A percentile compares a stretch with the other conserved stretches of the same genome.
These are phyloP conservation scores for Fusarium concolor DNA, from an alignment of 2,329 filamentous ascomycete genomes.

Conservation along the genomic window DNA sequence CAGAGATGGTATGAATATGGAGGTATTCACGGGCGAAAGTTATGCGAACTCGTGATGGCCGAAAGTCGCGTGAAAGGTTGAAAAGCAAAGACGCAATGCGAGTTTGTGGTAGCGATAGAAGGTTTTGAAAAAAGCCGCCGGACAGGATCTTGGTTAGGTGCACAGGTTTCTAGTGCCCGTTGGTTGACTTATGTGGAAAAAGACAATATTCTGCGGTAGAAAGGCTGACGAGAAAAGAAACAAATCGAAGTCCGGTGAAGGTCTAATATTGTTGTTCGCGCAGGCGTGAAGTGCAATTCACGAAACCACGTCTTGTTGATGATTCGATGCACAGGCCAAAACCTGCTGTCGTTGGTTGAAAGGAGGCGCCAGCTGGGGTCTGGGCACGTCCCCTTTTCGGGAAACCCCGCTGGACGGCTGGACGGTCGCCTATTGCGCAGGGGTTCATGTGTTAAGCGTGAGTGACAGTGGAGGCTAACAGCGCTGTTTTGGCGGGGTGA, in stretches of 20 bases:
- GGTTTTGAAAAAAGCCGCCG: slow-evolving; percentile 6
- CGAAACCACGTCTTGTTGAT: slow-evolving; percentile 38
- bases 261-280: slow-evolving; percentile 33
- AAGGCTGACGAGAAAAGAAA: slow-evolving; percentile 13
- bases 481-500: slow-evolving; percentile 25
- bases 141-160: background rate
- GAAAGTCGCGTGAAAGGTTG: slow-evolving; percentile 10
- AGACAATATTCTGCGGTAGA: background rate
- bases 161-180: background rate
- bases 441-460: background rate
- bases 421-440: background rate
- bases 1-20: slow-evolving; percentile 11
- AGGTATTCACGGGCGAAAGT: slow-evolving; percentile 11
- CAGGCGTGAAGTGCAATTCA: slow-evolving; percentile 34
- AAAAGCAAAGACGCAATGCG: slow-evolving; percentile 11
- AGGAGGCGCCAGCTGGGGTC: slow-evolving; percentile 31
- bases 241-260: slow-evolving; percentile 25
- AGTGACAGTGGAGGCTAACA: background rate
- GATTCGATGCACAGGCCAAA: slow-evolving; percentile 43
- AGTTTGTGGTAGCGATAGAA: background rate
- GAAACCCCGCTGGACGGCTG: slow-evolving; percentile 26
- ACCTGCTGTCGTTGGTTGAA: slow-evolving; percentile 31
- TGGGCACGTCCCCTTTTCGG: slow-evolving; percentile 15
- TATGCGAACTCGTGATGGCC: slow-evolving; percentile 19
- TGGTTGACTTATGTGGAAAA: background rate